A percentile compares a stretch with the other conserved stretches of the same genome.
Conservation (phyloP, 371 early-diverging fungal species). For the Mucor indicus region DNA sequence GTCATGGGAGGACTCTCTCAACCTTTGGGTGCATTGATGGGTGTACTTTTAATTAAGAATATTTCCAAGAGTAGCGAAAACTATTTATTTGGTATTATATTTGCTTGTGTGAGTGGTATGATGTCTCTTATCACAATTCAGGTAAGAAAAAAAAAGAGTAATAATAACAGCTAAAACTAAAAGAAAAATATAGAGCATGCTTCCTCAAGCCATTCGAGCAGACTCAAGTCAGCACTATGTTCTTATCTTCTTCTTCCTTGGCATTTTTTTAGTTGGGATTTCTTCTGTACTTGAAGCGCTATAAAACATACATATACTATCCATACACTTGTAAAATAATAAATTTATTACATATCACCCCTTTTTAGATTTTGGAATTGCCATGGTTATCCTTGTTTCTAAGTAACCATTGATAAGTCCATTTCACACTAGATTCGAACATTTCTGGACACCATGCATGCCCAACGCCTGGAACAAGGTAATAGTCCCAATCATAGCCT, state of each 20-base stretch:
- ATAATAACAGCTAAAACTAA: background rate
- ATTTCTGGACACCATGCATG: conserved; percentile 42
- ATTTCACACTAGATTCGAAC: conserved; percentile 20
- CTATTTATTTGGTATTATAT: conserved; percentile 49
- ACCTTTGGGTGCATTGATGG: conserved; percentile 57
- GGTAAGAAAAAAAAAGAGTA: conserved; percentile 1
- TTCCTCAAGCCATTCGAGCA: conserved; percentile 57
- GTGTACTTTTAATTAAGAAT: conserved; percentile 42
- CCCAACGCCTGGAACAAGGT: conserved; percentile 28
- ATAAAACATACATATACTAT: too few relatives aligned
- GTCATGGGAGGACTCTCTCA: conserved; percentile 66
- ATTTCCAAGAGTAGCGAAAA: conserved; percentile 44
- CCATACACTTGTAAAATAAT: too few relatives aligned
- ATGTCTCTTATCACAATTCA: conserved; percentile 61
- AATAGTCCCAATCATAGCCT: conserved; percentile 29
- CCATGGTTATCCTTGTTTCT: conserved; percentile 48
- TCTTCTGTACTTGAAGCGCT: conserved; percentile 38
- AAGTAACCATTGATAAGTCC: conserved; percentile 56
- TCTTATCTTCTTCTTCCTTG: conserved; percentile 54
- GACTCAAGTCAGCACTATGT: conserved; percentile 41
- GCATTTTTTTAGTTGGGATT: conserved; percentile 53
- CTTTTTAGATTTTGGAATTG: too few relatives aligned
- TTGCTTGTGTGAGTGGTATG: conserved; percentile 67
- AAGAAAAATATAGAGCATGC: conserved; percentile 29
- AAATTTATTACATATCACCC: too few relatives aligned